Evolutionary conservation across 495 filamentous ascomycete genomes (phyloP), one percentile per base, ranked within the genome.

Genomic region (Neurospora pannonica): DNA sequence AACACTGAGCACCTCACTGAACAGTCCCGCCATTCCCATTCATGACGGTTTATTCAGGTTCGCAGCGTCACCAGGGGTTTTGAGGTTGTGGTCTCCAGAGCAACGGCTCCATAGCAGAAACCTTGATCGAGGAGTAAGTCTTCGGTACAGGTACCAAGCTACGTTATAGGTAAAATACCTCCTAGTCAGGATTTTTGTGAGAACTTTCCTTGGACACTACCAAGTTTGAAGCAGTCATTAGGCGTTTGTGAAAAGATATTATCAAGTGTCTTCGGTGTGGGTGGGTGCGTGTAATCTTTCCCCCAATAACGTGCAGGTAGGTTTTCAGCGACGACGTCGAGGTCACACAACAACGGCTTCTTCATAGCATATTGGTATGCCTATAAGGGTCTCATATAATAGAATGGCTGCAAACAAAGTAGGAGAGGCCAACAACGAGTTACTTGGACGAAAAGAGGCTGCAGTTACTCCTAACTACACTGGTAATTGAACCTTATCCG

Each of bases 171-270:
- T 5, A 11, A 28, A 2, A 13, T 7, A 54, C 5, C 21, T 1
- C 46, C 4, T 0, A 28, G 1, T 13, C 46, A 2, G 2, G 11
- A 24, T 3, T 5, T 3, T 0, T 15, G 0, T 1, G 10, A 0
- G 21, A 54, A 15, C 0, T 0, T 6, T 0, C 1, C 21, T 6
- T 28, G 0, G 46, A 54, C 46, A 15, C 2, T 13, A 54, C 1
- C 10, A 4, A 9, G 10, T 54, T 24, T 1, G 21, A 54, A 15
- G 21, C 0, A 28, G 46, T 6, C 46, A 54, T 15, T 15, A 28
- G 11, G 46, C 21, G 5, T 54, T 28, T 0, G 9, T 28, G 0
- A 2, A 28, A 28, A 28, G 46, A 54, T 54, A 54, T 54, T 0
- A 24, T 28, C 11, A 21, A 54, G 46, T 54, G 46, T 54, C 19